A percentile compares a stretch with the other conserved stretches of the same genome.
Evolutionary conservation across 352 stramenopile genomes (phyloP).

Genomic region (Pythium rishiriense): DNA sequence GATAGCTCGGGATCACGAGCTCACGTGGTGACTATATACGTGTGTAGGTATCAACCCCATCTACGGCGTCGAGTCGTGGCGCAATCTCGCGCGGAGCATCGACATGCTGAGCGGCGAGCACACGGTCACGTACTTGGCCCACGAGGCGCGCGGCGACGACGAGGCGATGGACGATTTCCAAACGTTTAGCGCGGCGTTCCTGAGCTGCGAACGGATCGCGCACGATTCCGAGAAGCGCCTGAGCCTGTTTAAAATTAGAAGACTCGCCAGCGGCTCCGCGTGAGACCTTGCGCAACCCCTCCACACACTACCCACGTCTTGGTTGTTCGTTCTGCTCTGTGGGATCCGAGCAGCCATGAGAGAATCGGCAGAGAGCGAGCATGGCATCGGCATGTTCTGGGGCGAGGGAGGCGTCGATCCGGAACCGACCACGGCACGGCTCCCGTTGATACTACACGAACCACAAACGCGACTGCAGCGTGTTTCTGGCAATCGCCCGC

Average conservation of each 20-base stretch:
- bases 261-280: neutral
- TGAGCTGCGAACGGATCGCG: conserved; percentile 47
- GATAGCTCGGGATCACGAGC: too few species aligned
- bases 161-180: conserved; percentile 74
- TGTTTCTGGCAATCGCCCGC: neutral
- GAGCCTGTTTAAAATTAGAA: conserved; percentile 54
- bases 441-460: neutral
- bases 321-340: neutral
- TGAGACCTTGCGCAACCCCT: conserved; percentile 7
- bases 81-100: conserved; percentile 73
- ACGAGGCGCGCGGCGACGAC: conserved; percentile 74
- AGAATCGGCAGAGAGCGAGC: neutral
- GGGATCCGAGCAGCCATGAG: neutral
- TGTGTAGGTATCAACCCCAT: conserved; percentile 76
- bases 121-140: conserved; percentile 69
- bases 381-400: conserved; percentile 14
- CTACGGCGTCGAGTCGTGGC: conserved; percentile 79
- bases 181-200: conserved; percentile 35
- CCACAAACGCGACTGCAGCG: neutral
- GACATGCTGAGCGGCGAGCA: conserved; percentile 43
- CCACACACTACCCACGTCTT: neutral
- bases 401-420: neutral
- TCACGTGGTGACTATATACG: neutral
- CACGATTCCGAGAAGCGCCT: conserved; percentile 37
- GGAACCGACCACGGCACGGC: neutral